A percentile compares a stretch with the other conserved stretches of the same genome.
These are phyloP conservation scores for Ceratocystis alfenasii DNA, from an alignment of 2,329 filamentous ascomycete genomes.

Conservation along the genomic window DNA sequence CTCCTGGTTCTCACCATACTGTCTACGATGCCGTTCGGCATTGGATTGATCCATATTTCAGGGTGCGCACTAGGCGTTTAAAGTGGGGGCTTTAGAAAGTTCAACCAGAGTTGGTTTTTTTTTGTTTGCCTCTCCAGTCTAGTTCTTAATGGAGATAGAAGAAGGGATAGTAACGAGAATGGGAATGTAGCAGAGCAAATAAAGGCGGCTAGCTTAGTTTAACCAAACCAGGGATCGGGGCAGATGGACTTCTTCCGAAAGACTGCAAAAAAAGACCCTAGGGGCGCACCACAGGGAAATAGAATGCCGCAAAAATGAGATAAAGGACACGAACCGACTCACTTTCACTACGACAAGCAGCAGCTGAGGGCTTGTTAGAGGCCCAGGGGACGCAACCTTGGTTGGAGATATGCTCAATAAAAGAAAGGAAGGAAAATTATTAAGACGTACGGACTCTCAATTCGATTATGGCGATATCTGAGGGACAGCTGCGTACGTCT, in stretches of 20 bases:
- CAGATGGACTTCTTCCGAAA: not conserved
- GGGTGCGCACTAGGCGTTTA: conserved; percentile 11
- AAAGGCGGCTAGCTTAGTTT: not conserved
- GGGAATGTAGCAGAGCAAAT: not conserved
- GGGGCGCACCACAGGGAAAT: not conserved
- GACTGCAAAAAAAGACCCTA: not conserved
- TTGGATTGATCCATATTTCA: conserved; percentile 19
- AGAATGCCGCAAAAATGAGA: not conserved
- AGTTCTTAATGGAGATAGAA: not conserved
- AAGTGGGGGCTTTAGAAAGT: not conserved
- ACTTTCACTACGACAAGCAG: not conserved
- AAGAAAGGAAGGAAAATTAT: not conserved
- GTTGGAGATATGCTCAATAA: not conserved
- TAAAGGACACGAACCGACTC: not conserved
- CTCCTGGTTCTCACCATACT: conserved; percentile 2
- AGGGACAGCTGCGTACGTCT: not conserved
- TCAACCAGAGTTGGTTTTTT: conserved; percentile 1
- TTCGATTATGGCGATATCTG: not conserved
- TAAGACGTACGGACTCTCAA: not conserved
- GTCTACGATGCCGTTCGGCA: conserved; percentile 13
- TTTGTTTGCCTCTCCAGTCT: not conserved
- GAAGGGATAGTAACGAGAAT: not conserved
- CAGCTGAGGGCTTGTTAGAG: not conserved
- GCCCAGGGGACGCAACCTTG: not conserved
- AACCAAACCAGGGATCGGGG: not conserved